These are phyloP conservation scores for Dioszegia aurantiaca DNA, from an alignment of 768 basidiomycete genomes.

Conservation along the genomic window DNA sequence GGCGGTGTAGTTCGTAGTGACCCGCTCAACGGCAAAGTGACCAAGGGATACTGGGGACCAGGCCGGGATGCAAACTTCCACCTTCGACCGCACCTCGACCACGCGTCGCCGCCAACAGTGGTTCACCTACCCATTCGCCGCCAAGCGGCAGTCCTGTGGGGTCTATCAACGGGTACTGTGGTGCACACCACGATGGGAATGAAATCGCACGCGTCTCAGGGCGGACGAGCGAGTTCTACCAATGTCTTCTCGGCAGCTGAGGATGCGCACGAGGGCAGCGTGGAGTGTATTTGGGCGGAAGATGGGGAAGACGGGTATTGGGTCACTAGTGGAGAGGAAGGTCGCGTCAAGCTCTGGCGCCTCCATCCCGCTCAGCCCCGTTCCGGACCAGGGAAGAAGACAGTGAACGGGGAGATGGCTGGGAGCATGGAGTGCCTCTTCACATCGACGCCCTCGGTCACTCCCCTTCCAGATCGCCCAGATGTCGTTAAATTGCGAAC, in stretches of 20 bases:
- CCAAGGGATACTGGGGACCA: constrained; percentile 48
- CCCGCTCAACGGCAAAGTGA: constrained; percentile 41
- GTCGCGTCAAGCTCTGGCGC: constrained; percentile 43
- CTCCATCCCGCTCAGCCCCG: constrained; percentile 20
- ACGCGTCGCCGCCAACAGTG: constrained; percentile 20
- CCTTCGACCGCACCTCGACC: constrained; percentile 36
- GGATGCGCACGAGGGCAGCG: constrained; percentile 32
- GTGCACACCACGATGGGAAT: constrained; percentile 39
- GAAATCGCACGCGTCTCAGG: constrained; percentile 29
- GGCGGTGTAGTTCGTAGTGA: constrained; percentile 41
- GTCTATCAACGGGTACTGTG: constrained; percentile 30
- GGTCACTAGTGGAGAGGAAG: constrained; percentile 44
- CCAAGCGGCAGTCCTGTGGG: constrained; percentile 40
- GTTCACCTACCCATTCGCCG: constrained; percentile 25
- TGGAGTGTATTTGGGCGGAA: constrained; percentile 36
- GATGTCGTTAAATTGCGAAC: constrained; percentile 32
- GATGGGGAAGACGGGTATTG: constrained; percentile 11
- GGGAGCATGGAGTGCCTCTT: constrained; percentile 28
- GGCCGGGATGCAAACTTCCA: constrained; percentile 41
- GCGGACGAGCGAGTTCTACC: constrained; percentile 35
- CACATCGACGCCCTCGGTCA: constrained; percentile 15
- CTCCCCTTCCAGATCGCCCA: constrained; percentile 25
- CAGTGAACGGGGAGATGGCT: constrained; percentile 1
- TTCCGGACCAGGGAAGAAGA: constrained; percentile 11
- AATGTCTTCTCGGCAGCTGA: constrained; percentile 23